phyloP scores from a whole-genome alignment of 768 basidiomycete species.

The Lentinus tigrinus region DNA sequence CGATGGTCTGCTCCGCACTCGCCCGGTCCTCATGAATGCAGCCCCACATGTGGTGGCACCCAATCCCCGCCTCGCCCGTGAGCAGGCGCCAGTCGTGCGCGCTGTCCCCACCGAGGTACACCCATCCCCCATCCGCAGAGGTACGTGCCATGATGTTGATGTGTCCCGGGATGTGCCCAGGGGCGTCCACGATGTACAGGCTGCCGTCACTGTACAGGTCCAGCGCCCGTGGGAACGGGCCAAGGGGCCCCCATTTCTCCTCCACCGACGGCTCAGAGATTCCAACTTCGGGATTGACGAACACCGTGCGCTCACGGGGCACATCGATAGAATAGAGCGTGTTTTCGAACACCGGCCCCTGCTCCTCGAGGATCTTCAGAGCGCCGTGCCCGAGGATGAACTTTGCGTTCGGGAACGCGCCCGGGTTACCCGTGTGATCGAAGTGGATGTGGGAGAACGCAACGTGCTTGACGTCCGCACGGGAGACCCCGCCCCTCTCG shows the following conservation, averaged over 20 bases:
- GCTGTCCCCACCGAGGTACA: conserved; percentile 57
- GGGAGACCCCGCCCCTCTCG: conserved; percentile 44
- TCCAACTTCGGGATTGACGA: conserved; percentile 27
- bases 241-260: conserved; percentile 37
- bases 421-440: conserved; percentile 48
- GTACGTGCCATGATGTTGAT: conserved; percentile 55
- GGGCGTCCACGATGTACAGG: conserved; percentile 55
- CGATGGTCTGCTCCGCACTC: conserved; percentile 41
- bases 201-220: conserved; percentile 59
- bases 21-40: conserved; percentile 47
- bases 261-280: no score
- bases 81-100: conserved; percentile 45
- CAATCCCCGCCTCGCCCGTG: conserved; percentile 44
- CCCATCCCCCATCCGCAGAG: conserved; percentile 54
- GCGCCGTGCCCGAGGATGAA: conserved; percentile 47
- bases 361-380: conserved; percentile 33
- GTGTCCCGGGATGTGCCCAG: conserved; percentile 58
- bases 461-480: conserved; percentile 42
- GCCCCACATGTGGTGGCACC: conserved; percentile 25
- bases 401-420: conserved; percentile 43
- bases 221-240: conserved; percentile 41
- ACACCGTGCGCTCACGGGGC: conserved; percentile 7
- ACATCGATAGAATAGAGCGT: conserved; percentile 20
- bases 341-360: conserved; percentile 41
- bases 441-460: conserved; percentile 54